Conservation (phyloP, 495 filamentous ascomycete genomes). For the Haplographium delicatum region DNA sequence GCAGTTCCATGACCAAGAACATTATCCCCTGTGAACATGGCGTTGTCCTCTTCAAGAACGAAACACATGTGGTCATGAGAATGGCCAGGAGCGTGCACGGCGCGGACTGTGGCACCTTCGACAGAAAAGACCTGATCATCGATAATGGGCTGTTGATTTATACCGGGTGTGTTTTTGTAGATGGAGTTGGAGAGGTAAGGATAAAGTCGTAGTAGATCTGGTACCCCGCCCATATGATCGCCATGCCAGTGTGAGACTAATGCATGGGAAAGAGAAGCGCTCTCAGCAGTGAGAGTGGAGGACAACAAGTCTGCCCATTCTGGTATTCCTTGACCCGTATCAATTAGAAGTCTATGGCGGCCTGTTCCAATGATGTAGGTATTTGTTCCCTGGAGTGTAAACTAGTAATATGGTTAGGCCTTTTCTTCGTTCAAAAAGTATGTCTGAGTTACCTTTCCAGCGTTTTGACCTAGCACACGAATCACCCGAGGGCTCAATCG, state of each 20-base stretch:
- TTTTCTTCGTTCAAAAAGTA: not conserved
- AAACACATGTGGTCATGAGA: slow-evolving; percentile 78
- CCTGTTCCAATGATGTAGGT: slow-evolving; percentile 78
- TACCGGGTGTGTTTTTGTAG: slow-evolving; percentile 44
- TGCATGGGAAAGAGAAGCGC: slow-evolving; percentile 53
- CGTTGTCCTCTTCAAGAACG: slow-evolving; percentile 65
- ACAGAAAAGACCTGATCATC: slow-evolving; percentile 68
- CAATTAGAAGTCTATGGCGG: slow-evolving; percentile 61
- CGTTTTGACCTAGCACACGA: slow-evolving; percentile 32
- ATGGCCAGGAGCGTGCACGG: slow-evolving; percentile 75
- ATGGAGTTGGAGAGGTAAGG: slow-evolving; percentile 43
- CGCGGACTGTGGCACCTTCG: slow-evolving; percentile 69
- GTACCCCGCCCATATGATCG: slow-evolving; percentile 73
- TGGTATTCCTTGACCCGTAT: slow-evolving; percentile 62
- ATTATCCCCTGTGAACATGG: slow-evolving; percentile 89
- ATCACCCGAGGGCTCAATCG: slow-evolving; percentile 38
- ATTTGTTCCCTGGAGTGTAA: slow-evolving; percentile 58
- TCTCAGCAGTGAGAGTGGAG: slow-evolving; percentile 56
- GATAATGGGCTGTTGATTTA: slow-evolving; percentile 46
- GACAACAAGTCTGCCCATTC: slow-evolving; percentile 50
- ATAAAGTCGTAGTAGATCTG: slow-evolving; percentile 54
- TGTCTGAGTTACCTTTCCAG: slow-evolving; percentile 22
- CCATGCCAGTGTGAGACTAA: slow-evolving; percentile 85
- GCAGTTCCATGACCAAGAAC: slow-evolving; percentile 88
- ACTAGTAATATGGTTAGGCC: not conserved